phyloP scores from a whole-genome alignment of 305 asterid genomes.

The Fraxinus angustifolia region DNA sequence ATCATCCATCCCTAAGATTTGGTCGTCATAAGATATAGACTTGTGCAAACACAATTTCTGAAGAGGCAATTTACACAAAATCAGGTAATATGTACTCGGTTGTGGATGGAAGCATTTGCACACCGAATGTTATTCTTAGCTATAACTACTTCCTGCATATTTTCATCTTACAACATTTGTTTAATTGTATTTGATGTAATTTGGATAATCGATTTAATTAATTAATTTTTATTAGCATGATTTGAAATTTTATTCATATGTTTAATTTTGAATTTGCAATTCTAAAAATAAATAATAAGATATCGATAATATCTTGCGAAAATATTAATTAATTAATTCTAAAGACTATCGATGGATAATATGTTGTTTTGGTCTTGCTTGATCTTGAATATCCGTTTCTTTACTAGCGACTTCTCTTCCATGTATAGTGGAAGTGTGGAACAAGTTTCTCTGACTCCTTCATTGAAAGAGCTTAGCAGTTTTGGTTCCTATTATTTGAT shows the following conservation, averaged over 20 bases:
- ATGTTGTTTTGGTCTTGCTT: no score
- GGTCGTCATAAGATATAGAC: constrained; percentile 42
- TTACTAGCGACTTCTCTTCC: no score
- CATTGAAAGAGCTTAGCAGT: no score
- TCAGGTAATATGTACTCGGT: neutral
- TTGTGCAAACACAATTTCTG: neutral
- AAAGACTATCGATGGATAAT: neutral
- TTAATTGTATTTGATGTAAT: neutral
- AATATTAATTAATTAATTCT: no score
- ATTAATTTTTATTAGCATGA: neutral
- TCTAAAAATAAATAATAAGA: neutral
- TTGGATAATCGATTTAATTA: neutral
- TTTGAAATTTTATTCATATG: neutral
- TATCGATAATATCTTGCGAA: neutral
- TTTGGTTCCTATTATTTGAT: no score
- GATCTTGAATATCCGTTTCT: no score
- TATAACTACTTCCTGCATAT: neutral
- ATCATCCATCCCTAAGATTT: constrained; percentile 45
- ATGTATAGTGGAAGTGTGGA: no score
- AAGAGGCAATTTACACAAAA: neutral
- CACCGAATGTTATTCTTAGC: neutral
- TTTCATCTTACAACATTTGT: neutral
- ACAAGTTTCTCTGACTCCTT: no score
- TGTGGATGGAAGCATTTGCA: neutral
- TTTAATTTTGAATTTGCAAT: no score